phyloP scores from a whole-genome alignment of 1,284 basidiomycete species.

The Sanghuangporus weigelae region DNA sequence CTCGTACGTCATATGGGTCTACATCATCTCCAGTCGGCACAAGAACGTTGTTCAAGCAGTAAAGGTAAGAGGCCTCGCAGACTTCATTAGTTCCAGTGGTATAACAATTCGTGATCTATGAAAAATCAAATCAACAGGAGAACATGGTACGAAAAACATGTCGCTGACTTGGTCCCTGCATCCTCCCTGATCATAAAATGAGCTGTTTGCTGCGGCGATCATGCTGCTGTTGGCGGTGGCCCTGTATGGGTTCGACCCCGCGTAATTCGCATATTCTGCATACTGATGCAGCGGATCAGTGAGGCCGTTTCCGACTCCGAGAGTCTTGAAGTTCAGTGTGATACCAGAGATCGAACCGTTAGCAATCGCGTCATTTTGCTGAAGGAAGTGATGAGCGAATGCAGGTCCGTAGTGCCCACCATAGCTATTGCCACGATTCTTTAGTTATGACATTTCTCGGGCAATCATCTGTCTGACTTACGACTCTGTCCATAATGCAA shows the following conservation, averaged over 20 bases:
- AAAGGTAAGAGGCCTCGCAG: constrained; percentile 49
- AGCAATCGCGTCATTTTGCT: constrained; percentile 55
- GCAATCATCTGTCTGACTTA: constrained; percentile 22
- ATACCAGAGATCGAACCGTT: constrained; percentile 40
- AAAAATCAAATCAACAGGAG: background rate
- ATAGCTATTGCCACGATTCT: constrained; percentile 33
- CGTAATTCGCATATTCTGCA: constrained; percentile 50
- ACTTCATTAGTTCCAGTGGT: constrained; percentile 38
- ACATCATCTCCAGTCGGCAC: constrained; percentile 42
- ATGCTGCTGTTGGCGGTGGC: constrained; percentile 38
- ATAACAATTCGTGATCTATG: constrained; percentile 47
- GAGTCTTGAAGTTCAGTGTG: constrained; percentile 53
- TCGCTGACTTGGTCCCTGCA: constrained; percentile 41
- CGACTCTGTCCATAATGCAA: constrained; percentile 63
- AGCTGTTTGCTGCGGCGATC: constrained; percentile 37
- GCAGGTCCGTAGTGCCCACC: constrained; percentile 63
- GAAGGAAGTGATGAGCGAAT: constrained; percentile 53
- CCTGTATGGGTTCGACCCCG: constrained; percentile 52
- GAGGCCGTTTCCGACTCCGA: constrained; percentile 59
- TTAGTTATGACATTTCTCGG: background rate
- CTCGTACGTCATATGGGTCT: constrained; percentile 50
- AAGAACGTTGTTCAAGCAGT: constrained; percentile 51
- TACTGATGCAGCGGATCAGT: constrained; percentile 57
- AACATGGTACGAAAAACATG: background rate
- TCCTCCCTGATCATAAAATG: constrained; percentile 41